These are phyloP conservation scores for Phalaenopsis hybrid DNA, from an alignment of 116 monocot genomes.

Conservation along the genomic window DNA sequence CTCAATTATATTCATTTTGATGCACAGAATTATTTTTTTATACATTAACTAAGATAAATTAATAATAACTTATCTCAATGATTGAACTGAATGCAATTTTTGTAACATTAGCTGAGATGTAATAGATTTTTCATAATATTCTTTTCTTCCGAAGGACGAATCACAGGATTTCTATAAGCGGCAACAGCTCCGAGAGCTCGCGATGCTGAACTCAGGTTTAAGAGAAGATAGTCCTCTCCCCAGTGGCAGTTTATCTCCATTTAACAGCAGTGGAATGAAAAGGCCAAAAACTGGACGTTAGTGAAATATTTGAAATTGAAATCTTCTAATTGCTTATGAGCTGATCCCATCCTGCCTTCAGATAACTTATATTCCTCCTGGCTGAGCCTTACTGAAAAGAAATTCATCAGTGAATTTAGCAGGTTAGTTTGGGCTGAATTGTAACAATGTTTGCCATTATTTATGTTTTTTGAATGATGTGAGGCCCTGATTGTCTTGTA, in stretches of 20 bases:
- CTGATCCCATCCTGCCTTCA: neutral
- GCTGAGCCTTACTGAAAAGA: no score
- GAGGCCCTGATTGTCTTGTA: neutral
- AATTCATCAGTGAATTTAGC: neutral
- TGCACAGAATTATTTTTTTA: neutral
- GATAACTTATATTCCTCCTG: neutral
- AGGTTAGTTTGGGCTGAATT: neutral
- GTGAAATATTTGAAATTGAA: neutral
- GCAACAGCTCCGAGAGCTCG: slow-evolving; percentile 79
- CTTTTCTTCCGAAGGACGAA: slow-evolving; percentile 51
- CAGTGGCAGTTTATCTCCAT: slow-evolving; percentile 68
- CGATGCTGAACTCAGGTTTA: slow-evolving; percentile 68
- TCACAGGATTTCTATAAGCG: slow-evolving; percentile 84
- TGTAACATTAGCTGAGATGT: neutral
- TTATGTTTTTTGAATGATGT: neutral
- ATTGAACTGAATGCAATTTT: neutral
- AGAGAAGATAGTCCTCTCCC: slow-evolving; percentile 77
- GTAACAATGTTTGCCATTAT: neutral
- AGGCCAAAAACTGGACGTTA: slow-evolving; percentile 62
- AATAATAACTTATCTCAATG: neutral
- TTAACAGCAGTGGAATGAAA: slow-evolving; percentile 70
- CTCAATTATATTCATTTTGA: neutral
- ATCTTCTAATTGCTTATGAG: neutral
- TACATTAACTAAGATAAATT: neutral
- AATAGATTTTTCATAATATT: no score